Base-by-base conservation (phyloP, 257 asterid genomes). In the Solanum arcanum region DNA sequence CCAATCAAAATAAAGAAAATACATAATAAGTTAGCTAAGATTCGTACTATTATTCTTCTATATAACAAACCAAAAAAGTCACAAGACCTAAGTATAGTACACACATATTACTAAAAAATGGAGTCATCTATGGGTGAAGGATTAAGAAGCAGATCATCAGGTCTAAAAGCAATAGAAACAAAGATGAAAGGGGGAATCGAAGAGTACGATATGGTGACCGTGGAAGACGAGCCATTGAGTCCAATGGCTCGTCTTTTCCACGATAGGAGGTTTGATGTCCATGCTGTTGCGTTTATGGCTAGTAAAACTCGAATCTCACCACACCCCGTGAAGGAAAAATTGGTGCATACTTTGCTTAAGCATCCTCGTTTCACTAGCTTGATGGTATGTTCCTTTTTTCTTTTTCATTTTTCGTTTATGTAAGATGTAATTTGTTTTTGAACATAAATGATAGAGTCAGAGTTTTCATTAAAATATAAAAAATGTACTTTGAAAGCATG, bases 331-430 rank as follows among this genome's bases (percentile, higher is more conserved):
- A 91, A 91, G 39, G 84, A 88, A 2, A 83, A 84, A 20, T 66
- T 91, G 52, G 75, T 44, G 27, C 90, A 66, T 25, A 83, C 90
- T 47, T 25, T 91, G 87, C 86, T 88, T 16, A 90, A 90, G 37
- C 93, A 91, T 69, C 93, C 92, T 81, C 91, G 91, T 11, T 90
- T 91, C 87, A 84, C 89, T 20, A 90, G 93, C 62, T 20, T 88
- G 77, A 88, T 73, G 92, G 93, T 91, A 89, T 42, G 62, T 8
- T 25, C 3, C 5, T 25, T 52, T 12, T 52, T 52, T 59, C 0
- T 66, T 49, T 49, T 46, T 47, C 21, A 27, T 27, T 5, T 66
- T 66, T 5, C 20, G 3, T 68, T 27, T 68, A 27, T 6, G 18
- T 27, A 66, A 15, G 39, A 27, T 29, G 33, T 13, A 27, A 27